Evolutionary conservation across 2,329 filamentous ascomycete genomes (phyloP).

Genomic region (Colletotrichum sp.): DNA sequence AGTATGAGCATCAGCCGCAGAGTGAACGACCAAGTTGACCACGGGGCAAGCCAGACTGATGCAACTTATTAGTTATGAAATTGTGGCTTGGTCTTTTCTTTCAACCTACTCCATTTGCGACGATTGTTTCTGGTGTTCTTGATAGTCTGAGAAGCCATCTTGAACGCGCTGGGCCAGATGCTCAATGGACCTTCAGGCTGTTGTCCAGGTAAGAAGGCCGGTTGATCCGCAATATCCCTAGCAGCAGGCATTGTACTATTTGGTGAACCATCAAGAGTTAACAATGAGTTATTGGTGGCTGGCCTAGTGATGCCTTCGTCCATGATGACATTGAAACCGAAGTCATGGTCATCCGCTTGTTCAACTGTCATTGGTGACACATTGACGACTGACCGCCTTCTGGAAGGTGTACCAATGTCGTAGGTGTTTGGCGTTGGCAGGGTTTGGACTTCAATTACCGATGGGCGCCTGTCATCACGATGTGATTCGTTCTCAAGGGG

Average conservation of each 20-base stretch:
- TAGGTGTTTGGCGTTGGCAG: neutral
- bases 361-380: neutral
- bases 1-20: neutral
- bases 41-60: neutral
- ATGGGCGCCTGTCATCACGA: neutral
- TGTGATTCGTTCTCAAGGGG: neutral
- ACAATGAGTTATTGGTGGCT: neutral
- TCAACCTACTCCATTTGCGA: conserved; percentile 37
- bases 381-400: neutral
- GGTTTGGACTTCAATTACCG: neutral
- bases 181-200: neutral
- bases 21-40: neutral
- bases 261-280: neutral
- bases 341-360: neutral
- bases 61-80: neutral
- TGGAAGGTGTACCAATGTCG: neutral
- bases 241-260: neutral
- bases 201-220: neutral
- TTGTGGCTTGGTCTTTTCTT: rapidly evolving
- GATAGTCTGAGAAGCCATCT: conserved; percentile 30
- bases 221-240: neutral
- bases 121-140: conserved; percentile 32
- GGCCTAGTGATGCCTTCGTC: neutral
- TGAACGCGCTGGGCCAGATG: conserved; percentile 35
- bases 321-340: neutral